Conservation (phyloP, 139 green algal species). For the Chlorella sp. region DNA sequence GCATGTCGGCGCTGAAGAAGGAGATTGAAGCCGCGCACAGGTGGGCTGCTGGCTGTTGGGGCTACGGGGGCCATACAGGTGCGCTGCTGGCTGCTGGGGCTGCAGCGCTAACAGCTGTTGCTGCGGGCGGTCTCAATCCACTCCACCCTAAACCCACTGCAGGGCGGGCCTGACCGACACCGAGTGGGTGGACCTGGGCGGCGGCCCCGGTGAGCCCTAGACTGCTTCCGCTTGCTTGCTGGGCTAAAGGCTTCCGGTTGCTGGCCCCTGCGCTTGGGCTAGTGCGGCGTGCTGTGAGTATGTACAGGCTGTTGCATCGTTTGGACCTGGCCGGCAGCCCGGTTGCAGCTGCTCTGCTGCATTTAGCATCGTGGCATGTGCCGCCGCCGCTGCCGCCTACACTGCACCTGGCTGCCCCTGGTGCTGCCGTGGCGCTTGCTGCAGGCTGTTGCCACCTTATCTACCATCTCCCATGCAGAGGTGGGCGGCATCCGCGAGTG, state of each 20-base stretch:
- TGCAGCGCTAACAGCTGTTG: too few relatives aligned
- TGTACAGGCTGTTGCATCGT: not conserved
- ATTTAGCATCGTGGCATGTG: not conserved
- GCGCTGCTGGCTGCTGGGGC: too few relatives aligned
- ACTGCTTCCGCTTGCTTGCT: not conserved
- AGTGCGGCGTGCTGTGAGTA: not conserved
- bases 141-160: not conserved
- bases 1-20: slow-evolving; percentile 43
- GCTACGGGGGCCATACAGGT: too few relatives aligned
- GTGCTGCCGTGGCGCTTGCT: not conserved
- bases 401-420: not conserved
- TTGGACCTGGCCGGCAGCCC: too few relatives aligned
- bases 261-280: too few relatives aligned
- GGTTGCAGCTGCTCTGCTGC: not conserved
- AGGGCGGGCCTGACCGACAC: slow-evolving; percentile 54
- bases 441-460: not conserved
- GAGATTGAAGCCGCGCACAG: slow-evolving; percentile 54
- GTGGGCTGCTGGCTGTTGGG: not conserved
- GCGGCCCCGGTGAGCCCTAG: slow-evolving; percentile 9
- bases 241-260: too few relatives aligned
- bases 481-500: slow-evolving; percentile 45
- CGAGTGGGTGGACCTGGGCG: slow-evolving; percentile 45
- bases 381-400: not conserved
- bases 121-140: too few relatives aligned
- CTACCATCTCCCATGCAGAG: not conserved